Evolutionary conservation across 495 filamentous ascomycete species (phyloP), one percentile per base, ranked within the genome.

Genomic region (Aeminium ludgeri): DNA sequence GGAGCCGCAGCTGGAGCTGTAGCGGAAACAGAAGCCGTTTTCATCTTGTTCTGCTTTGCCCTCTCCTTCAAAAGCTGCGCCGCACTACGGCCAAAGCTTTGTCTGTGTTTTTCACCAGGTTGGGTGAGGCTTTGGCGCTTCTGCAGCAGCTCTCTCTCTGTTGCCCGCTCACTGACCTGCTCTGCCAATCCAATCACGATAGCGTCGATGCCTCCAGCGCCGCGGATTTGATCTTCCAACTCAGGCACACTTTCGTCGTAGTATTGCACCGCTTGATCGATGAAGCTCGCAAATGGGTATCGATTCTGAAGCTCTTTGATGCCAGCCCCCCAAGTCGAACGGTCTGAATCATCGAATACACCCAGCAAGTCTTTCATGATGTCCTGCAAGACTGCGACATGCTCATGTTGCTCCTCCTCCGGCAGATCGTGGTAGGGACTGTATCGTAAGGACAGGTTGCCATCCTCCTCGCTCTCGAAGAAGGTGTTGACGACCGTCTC

Each of bases 231-330:
- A 6, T 30, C 15, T 11, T 52, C 49, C 2, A 55, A 44, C 29
- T 52, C 34, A 16, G 20, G 17, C 12, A 30, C 37, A 16, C 52
- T 45, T 15, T 36, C 18, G 17, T 25, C 20, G 20, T 34, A 47
- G 43, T 51, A 55, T 7, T 34, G 12, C 4, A 43, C 16, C 3
- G 36, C 33, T 2, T 40, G 19, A 7, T 42, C 33, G 10, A 50
- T 13, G 30, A 55, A 55, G 3, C 42, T 8, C 10, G 20, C 10
- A 49, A 49, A 55, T 6, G 45, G 47, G 37, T 36, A 48, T n/a
- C 20, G 27, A 1, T 3, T 23, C 20, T 35, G 20, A 2, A 55
- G 33, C 5, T 30, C 19, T 7, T 27, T 16, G 6, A 51, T 10
- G 6, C 38, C 36, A 17, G 25, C 33, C 10, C 18, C 23, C 17